A percentile compares a stretch with the other conserved stretches of the same genome.
phyloP scores from a whole-genome alignment of 2,329 filamentous ascomycete genomes.

The Raffaelea ambrosiae region DNA sequence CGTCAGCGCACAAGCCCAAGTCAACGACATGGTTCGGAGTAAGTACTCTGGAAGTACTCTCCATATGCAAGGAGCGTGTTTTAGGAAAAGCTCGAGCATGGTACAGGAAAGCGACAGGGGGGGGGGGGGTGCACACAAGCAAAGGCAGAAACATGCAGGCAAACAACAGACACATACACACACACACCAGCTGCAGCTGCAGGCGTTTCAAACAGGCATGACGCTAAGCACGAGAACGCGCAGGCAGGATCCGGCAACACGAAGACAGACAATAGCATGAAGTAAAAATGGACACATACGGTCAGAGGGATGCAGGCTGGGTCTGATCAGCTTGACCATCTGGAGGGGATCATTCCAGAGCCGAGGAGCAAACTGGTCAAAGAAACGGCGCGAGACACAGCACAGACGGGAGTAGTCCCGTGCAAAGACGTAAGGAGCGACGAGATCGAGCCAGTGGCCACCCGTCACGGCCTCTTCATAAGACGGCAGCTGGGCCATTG shows the following conservation, averaged over 20 bases:
- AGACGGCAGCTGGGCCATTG: slow-evolving; percentile 36
- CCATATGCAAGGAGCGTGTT: background rate
- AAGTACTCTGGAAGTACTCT: background rate
- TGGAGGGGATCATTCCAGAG: slow-evolving; percentile 44
- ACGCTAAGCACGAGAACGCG: background rate
- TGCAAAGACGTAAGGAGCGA: slow-evolving; percentile 33
- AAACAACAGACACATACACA: background rate
- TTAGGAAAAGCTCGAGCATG: no score
- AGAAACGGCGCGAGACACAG: slow-evolving; percentile 38
- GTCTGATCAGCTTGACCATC: slow-evolving; percentile 26
- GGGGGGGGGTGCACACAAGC: no score
- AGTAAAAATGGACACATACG: slow-evolving; percentile 10
- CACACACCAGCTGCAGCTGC: background rate
- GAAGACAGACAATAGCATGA: background rate
- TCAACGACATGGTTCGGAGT: background rate
- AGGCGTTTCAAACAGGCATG: background rate
- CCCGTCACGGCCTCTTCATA: slow-evolving; percentile 41
- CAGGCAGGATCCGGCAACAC: background rate
- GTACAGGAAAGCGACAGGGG: no score
- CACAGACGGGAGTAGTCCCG: slow-evolving; percentile 37
- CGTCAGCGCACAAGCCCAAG: background rate
- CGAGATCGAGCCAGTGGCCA: slow-evolving; percentile 40
- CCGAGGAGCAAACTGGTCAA: slow-evolving; percentile 39
- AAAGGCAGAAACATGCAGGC: background rate
- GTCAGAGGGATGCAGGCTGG: slow-evolving; percentile 32